These are phyloP conservation scores for Evansstolkia leycettana DNA, from an alignment of 495 filamentous ascomycete species.

Conservation along the genomic window DNA sequence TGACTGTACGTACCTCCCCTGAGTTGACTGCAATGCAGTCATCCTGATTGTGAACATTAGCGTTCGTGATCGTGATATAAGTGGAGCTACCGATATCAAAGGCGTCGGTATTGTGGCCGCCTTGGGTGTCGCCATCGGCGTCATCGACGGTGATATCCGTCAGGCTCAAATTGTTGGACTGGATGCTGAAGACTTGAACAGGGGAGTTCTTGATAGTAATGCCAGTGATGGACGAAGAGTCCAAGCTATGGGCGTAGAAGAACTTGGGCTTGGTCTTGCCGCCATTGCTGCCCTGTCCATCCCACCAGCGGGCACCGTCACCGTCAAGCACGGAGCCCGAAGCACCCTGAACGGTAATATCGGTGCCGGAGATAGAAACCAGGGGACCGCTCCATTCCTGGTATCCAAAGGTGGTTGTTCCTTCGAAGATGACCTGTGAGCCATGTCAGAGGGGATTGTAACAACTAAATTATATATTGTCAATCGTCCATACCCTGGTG, in stretches of 20 bases:
- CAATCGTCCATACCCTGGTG: conserved; percentile 21
- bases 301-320: conserved; percentile 39
- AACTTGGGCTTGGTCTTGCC: conserved; percentile 48
- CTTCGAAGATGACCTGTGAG: conserved; percentile 36
- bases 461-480: not conserved
- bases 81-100: conserved; percentile 46
- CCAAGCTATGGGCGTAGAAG: conserved; percentile 38
- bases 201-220: conserved; percentile 46
- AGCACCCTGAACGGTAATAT: conserved; percentile 30
- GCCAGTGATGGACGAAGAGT: conserved; percentile 28
- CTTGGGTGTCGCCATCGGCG: conserved; percentile 36
- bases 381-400: conserved; percentile 42
- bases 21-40: conserved; percentile 55
- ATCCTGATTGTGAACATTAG: conserved; percentile 48
- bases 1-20: conserved; percentile 32
- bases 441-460: too few relatives aligned
- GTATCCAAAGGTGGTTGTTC: conserved; percentile 41
- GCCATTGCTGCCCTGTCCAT: conserved; percentile 38
- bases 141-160: conserved; percentile 46
- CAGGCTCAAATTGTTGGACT: conserved; percentile 37
- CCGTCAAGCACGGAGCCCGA: conserved; percentile 30
- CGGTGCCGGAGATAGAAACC: conserved; percentile 30
- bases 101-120: conserved; percentile 53
- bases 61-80: conserved; percentile 40
- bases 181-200: conserved; percentile 49